These are phyloP conservation scores for Penicillium alfredii DNA, from an alignment of 495 filamentous ascomycete species.

Conservation along the genomic window DNA sequence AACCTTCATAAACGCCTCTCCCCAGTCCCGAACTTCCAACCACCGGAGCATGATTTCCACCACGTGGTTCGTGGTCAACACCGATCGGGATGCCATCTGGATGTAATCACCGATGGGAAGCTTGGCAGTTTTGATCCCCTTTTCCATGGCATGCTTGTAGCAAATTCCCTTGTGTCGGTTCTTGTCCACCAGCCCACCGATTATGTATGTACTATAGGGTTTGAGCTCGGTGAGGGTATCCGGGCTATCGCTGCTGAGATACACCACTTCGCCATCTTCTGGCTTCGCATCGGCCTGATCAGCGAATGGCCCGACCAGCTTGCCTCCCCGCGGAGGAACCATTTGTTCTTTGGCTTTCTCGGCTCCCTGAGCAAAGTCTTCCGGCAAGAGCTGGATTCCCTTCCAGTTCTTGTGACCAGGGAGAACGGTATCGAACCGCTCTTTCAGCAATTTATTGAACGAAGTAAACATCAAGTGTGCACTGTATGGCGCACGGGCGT, in stretches of 20 bases:
- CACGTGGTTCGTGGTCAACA: constrained; percentile 91
- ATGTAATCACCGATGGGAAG: constrained; percentile 90
- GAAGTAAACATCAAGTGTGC: constrained; percentile 68
- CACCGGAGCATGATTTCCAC: constrained; percentile 93
- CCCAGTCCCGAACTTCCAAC: constrained; percentile 86
- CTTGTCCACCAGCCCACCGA: constrained; percentile 90
- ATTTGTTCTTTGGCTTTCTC: constrained; percentile 55
- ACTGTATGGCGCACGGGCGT: constrained; percentile 57
- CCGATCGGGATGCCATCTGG: constrained; percentile 73
- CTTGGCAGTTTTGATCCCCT: constrained; percentile 78
- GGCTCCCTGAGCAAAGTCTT: constrained; percentile 62
- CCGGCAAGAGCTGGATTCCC: constrained; percentile 59
- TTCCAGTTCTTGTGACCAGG: constrained; percentile 70
- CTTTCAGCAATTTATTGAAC: constrained; percentile 67
- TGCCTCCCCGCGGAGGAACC: constrained; percentile 44
- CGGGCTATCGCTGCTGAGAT: constrained; percentile 80
- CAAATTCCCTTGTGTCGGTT: constrained; percentile 94
- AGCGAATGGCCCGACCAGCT: constrained; percentile 49
- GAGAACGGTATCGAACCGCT: constrained; percentile 72
- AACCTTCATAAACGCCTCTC: constrained; percentile 74
- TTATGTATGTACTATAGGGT: constrained; percentile 82
- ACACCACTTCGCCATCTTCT: constrained; percentile 61
- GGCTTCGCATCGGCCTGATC: constrained; percentile 34
- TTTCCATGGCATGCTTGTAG: constrained; percentile 69
- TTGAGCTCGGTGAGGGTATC: constrained; percentile 73